Evolutionary conservation across 2,329 filamentous ascomycete species (phyloP).

Genomic region (Macrophomina phaseolina): DNA sequence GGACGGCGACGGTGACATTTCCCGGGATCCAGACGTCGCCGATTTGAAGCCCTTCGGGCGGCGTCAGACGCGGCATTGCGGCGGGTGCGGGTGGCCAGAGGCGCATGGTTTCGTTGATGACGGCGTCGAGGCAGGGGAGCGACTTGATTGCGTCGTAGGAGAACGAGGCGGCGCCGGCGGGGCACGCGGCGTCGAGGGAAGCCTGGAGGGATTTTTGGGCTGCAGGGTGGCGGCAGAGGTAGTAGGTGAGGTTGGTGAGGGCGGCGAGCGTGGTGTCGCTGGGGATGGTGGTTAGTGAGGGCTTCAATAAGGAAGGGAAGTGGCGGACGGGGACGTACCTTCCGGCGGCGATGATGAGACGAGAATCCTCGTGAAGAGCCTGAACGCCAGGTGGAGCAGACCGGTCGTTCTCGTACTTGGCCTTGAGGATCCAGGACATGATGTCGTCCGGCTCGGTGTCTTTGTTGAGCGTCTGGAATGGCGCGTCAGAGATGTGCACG

Average conservation of each 20-base stretch:
- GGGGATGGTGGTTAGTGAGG: conserved; percentile 52
- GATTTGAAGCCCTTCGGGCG: conserved; percentile 45
- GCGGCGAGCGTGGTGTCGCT: conserved; percentile 14
- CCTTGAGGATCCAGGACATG: conserved; percentile 49
- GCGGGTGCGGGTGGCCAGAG: conserved; percentile 49
- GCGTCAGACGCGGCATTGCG: conserved; percentile 44
- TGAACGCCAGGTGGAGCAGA: conserved; percentile 41
- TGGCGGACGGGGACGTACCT: conserved; percentile 41
- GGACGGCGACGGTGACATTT: conserved; percentile 32
- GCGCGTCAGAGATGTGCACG: not conserved
- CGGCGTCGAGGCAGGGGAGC: conserved; percentile 44
- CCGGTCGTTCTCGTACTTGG: conserved; percentile 44
- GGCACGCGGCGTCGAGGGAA: conserved; percentile 36
- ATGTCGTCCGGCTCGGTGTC: conserved; percentile 44
- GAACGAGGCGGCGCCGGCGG: conserved; percentile 35
- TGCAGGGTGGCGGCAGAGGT: conserved; percentile 32
- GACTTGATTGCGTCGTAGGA: conserved; percentile 38
- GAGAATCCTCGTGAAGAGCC: conserved; percentile 42
- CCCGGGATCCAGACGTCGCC: conserved; percentile 44
- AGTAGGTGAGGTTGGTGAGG: conserved; percentile 7
- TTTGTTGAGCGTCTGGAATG: conserved; percentile 1
- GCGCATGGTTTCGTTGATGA: conserved; percentile 52
- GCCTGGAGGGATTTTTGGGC: conserved; percentile 18
- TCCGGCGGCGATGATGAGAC: conserved; percentile 46
- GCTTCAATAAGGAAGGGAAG: conserved; percentile 32